Percentiles rank a stretch among this genome's conserved stretches.
Evolutionary conservation across 352 stramenopile genomes (phyloP).

Genomic region (Globisporangium viniferum): DNA sequence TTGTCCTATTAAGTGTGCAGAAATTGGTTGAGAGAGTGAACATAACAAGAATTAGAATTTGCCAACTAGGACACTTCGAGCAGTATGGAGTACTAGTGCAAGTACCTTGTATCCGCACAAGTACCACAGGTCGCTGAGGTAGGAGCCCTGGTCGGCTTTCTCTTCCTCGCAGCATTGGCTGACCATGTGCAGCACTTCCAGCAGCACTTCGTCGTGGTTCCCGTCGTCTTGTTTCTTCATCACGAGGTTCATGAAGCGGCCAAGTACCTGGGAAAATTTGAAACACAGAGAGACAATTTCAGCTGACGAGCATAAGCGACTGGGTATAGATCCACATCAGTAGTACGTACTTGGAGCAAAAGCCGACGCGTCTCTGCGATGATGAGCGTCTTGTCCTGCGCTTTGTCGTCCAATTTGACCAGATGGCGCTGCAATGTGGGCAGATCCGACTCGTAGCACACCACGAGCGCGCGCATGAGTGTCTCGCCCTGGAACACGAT

Average conservation of each 20-base stretch:
- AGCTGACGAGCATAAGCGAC: too few species aligned
- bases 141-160: constrained; percentile 56
- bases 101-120: constrained; percentile 53
- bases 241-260: constrained; percentile 28
- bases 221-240: constrained; percentile 30
- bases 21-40: too few species aligned
- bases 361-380: constrained; percentile 45
- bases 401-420: constrained; percentile 37
- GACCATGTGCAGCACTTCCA: constrained; percentile 60
- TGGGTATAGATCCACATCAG: not conserved
- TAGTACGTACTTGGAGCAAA: constrained; percentile 36
- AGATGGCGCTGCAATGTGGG: constrained; percentile 44
- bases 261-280: constrained; percentile 30
- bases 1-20: constrained; percentile 28
- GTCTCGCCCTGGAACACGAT: constrained; percentile 25
- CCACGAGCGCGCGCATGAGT: constrained; percentile 44
- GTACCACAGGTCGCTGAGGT: constrained; percentile 70
- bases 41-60: too few species aligned
- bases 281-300: too few species aligned
- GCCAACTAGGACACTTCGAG: not conserved
- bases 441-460: constrained; percentile 62
- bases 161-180: constrained; percentile 53
- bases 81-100: not conserved
- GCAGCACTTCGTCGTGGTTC: constrained; percentile 34
- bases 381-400: constrained; percentile 25